phyloP scores from a whole-genome alignment of 2,329 filamentous ascomycete genomes.

The Aspergillus puulaauensis region DNA sequence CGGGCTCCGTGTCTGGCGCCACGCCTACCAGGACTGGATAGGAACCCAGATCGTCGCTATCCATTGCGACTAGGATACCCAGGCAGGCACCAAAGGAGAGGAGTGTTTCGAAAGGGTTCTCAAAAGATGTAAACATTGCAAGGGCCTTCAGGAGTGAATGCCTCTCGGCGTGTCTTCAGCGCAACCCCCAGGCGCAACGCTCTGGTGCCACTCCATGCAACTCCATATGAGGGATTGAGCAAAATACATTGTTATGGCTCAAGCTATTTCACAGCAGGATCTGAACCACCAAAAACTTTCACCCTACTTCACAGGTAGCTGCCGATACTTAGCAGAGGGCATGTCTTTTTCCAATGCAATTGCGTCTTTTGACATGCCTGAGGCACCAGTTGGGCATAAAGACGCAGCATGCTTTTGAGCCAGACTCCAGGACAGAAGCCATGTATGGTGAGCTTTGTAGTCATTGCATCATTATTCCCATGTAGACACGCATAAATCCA shows the following conservation, averaged over 20 bases:
- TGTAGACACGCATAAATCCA: background rate
- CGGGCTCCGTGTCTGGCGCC: background rate
- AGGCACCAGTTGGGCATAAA: background rate
- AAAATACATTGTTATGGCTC: background rate
- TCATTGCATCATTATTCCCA: background rate
- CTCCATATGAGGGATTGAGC: background rate
- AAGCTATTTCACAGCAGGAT: background rate
- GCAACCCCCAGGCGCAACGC: background rate
- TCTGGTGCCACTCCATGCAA: background rate
- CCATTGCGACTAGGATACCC: background rate
- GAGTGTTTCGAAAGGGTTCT: background rate
- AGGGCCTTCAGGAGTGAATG: background rate
- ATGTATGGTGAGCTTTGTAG: background rate
- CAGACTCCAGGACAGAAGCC: background rate
- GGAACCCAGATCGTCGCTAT: background rate
- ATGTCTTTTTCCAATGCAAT: background rate
- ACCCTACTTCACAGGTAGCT: background rate
- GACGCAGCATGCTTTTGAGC: background rate
- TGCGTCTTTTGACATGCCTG: background rate
- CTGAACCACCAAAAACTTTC: background rate
- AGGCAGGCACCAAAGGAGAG: background rate
- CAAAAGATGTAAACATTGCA: background rate
- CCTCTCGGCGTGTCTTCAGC: background rate
- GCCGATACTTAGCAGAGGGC: background rate
- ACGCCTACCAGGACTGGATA: slow-evolving; percentile 6